A percentile compares a stretch with the other conserved stretches of the same genome.
phyloP scores from a whole-genome alignment of 2,329 filamentous ascomycete genomes.

The Clarireedia hainanense region DNA sequence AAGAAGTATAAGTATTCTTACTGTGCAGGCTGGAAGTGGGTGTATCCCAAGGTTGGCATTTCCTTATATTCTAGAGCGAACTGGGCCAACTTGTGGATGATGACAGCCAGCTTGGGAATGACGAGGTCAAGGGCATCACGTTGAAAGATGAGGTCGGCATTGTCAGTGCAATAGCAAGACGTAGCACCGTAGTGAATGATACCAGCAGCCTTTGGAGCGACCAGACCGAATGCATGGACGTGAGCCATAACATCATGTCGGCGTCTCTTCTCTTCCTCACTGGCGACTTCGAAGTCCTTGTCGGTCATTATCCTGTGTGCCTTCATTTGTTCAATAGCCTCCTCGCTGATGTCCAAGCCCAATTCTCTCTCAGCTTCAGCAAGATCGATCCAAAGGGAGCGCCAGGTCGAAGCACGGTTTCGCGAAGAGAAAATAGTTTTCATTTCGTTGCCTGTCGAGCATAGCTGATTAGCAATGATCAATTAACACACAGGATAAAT shows the following conservation, averaged over 20 bases:
- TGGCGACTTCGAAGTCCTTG: constrained; percentile 66
- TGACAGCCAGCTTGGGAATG: constrained; percentile 68
- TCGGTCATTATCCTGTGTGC: constrained; percentile 69
- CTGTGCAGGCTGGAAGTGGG: constrained; percentile 59
- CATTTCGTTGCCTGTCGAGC: constrained; percentile 47
- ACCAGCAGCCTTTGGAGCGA: constrained; percentile 68
- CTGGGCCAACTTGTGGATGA: constrained; percentile 63
- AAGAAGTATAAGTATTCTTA: constrained; percentile 8
- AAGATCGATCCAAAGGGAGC: constrained; percentile 70
- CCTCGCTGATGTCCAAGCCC: constrained; percentile 64
- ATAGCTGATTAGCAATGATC: not conserved
- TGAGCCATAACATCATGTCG: constrained; percentile 51
- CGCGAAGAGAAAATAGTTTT: constrained; percentile 71
- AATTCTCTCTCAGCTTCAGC: constrained; percentile 77
- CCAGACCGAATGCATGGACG: constrained; percentile 66
- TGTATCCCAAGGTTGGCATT: constrained; percentile 67
- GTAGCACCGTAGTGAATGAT: constrained; percentile 67
- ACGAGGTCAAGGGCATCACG: constrained; percentile 66
- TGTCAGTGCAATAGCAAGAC: constrained; percentile 41
- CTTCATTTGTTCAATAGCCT: constrained; percentile 71
- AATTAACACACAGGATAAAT: not conserved
- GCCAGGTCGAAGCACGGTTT: constrained; percentile 41
- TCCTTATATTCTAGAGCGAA: constrained; percentile 70
- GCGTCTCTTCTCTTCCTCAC: constrained; percentile 67
- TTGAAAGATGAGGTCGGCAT: constrained; percentile 67